Conservation (phyloP, 2,329 filamentous ascomycete genomes). For the Chaetomium strumarium region DNA sequence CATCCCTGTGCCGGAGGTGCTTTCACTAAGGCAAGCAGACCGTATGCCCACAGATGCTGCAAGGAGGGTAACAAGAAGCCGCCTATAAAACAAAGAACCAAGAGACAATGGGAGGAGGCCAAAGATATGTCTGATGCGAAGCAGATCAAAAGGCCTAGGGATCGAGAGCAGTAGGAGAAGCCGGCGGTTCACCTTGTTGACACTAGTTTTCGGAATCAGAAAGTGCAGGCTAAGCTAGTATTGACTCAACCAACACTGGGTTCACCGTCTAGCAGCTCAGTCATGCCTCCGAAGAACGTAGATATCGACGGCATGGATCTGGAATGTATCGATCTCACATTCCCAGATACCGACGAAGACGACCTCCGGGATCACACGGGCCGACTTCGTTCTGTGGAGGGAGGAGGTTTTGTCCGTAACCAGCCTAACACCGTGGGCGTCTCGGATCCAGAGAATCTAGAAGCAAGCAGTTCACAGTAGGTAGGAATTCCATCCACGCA, state of each 20-base stretch:
- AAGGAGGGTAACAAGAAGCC: conserved; percentile 64
- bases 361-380: background rate
- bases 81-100: conserved; percentile 32
- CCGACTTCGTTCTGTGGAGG: background rate
- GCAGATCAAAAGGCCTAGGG: background rate
- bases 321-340: conserved; percentile 17
- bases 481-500: background rate
- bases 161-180: background rate
- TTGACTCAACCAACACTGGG: background rate
- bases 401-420: background rate
- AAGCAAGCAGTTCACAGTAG: too few relatives aligned
- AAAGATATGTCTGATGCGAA: conserved; percentile 11
- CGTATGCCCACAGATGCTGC: conserved; percentile 69
- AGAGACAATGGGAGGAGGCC: conserved; percentile 24
- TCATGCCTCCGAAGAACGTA: background rate
- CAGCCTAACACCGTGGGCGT: too few relatives aligned
- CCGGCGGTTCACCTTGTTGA: too few relatives aligned
- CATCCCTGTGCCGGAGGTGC: conserved; percentile 52
- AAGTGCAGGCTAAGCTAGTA: background rate
- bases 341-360: conserved; percentile 5
- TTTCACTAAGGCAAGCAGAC: conserved; percentile 33
- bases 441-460: too few relatives aligned
- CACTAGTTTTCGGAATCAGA: too few relatives aligned
- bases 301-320: conserved; percentile 6
- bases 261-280: background rate